Evolutionary conservation across 305 asterid genomes (phyloP).

Genomic region (Andrographis paniculata): DNA sequence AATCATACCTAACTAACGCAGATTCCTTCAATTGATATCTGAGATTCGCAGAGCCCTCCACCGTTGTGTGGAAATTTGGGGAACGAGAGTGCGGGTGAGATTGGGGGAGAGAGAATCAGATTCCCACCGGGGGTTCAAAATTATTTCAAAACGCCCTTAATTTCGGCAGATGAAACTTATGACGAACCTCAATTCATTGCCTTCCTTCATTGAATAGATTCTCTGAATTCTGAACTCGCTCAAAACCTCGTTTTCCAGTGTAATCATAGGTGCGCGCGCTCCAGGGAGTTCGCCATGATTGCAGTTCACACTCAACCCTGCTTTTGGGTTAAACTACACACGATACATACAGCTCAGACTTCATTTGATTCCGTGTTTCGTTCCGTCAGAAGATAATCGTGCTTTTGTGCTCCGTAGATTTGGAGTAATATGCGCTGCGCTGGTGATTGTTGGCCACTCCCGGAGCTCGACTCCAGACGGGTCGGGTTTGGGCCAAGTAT

Average conservation of each 20-base stretch:
- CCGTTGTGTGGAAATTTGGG: slow-evolving; percentile 14
- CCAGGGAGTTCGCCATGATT: slow-evolving; percentile 1
- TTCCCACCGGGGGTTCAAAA: slow-evolving; percentile 18
- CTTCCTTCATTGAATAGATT: slow-evolving; percentile 2
- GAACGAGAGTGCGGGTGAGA: slow-evolving; percentile 11
- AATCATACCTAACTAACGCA: slow-evolving; percentile 11
- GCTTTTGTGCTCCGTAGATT: too few species aligned
- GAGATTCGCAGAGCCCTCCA: slow-evolving; percentile 4
- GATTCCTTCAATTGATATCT: slow-evolving; percentile 14
- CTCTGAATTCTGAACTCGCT: slow-evolving; percentile 13
- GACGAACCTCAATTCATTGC: background rate
- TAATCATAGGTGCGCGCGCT: background rate
- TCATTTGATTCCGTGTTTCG: too few species aligned
- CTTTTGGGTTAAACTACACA: background rate
- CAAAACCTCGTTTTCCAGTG: background rate
- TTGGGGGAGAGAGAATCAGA: slow-evolving; percentile 30
- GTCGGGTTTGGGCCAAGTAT: too few species aligned
- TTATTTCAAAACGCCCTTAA: slow-evolving; percentile 17
- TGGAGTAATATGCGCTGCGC: too few species aligned
- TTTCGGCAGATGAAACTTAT: slow-evolving; percentile 3
- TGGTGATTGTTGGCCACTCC: too few species aligned
- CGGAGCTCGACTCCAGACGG: too few species aligned
- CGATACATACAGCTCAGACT: background rate
- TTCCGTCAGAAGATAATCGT: too few species aligned
- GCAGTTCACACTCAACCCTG: background rate